phyloP scores from a whole-genome alignment of 164 flowering plant genomes.

The Buxus sempervirens region DNA sequence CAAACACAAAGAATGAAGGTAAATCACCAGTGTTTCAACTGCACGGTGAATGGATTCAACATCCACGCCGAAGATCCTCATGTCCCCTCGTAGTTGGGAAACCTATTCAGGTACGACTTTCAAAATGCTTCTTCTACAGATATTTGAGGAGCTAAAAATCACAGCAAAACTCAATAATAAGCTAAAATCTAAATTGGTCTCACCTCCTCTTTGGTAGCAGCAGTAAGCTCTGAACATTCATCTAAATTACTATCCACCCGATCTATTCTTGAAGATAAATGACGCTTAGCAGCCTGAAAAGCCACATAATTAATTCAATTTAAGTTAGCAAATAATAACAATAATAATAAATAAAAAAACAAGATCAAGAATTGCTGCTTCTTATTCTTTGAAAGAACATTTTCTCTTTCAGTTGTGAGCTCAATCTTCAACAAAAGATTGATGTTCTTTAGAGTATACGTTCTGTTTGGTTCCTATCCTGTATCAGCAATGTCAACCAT shows the following conservation, averaged over 20 bases:
- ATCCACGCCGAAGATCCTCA: constrained; percentile 32
- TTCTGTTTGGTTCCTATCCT: too few species aligned
- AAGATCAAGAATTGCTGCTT: neutral
- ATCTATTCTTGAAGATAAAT: constrained; percentile 60
- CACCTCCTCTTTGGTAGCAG: constrained; percentile 59
- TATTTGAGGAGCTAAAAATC: neutral
- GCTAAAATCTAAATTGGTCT: constrained; percentile 10
- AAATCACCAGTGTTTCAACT: constrained; percentile 53
- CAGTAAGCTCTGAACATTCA: constrained; percentile 38
- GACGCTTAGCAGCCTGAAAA: constrained; percentile 51
- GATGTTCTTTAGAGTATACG: too few species aligned
- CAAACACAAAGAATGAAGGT: neutral
- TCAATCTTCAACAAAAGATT: too few species aligned
- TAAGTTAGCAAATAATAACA: too few species aligned
- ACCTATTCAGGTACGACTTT: constrained; percentile 32
- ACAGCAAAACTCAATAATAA: neutral
- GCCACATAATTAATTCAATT: neutral
- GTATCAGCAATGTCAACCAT: too few species aligned
- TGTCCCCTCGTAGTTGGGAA: constrained; percentile 33
- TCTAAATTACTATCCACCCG: constrained; percentile 46
- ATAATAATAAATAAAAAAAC: too few species aligned
- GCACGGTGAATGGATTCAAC: constrained; percentile 47
- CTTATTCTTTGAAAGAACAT: neutral
- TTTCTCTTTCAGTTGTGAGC: too few species aligned
- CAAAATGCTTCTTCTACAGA: constrained; percentile 7